Evolutionary conservation across 495 filamentous ascomycete genomes (phyloP).

Genomic region (Aspergillus campestris): DNA sequence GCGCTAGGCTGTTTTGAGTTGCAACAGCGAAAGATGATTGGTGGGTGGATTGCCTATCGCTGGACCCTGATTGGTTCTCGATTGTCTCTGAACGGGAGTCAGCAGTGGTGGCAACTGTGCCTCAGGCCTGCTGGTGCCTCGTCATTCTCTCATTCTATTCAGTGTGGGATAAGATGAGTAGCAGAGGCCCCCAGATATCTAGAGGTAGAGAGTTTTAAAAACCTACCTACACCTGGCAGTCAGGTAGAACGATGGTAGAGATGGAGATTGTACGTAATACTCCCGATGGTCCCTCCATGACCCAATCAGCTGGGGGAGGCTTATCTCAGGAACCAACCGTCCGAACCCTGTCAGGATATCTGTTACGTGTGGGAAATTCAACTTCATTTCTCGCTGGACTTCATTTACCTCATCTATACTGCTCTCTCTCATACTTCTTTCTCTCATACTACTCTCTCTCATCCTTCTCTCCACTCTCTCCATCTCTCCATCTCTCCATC

Average conservation of each 20-base stretch:
- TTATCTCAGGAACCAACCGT: slow-evolving; percentile 15
- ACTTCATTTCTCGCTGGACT: slow-evolving; percentile 5
- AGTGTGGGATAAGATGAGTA: no score
- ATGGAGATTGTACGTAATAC: slow-evolving; percentile 26
- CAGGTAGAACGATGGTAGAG: no score
- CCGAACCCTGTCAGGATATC: slow-evolving; percentile 4
- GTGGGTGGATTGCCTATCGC: slow-evolving; percentile 14
- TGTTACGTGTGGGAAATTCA: slow-evolving; percentile 24
- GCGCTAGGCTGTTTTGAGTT: slow-evolving; percentile 16
- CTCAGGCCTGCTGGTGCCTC: no score
- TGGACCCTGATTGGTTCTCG: slow-evolving; percentile 15
- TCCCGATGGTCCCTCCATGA: slow-evolving; percentile 2
- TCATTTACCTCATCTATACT: slow-evolving; percentile 2
- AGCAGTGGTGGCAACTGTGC: no score
- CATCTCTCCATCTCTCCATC: neutral
- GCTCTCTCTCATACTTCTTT: slow-evolving; percentile 2
- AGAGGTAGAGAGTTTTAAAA: no score
- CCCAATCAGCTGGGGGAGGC: slow-evolving; percentile 17
- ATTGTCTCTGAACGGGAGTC: neutral
- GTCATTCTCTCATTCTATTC: no score
- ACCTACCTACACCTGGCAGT: no score
- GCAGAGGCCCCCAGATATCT: no score
- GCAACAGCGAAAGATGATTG: slow-evolving; percentile 12
- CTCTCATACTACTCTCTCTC: slow-evolving; percentile 11
- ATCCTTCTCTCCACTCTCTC: neutral